phyloP scores from a whole-genome alignment of 148 eudicot species.

The Dianthus caryophyllus region DNA sequence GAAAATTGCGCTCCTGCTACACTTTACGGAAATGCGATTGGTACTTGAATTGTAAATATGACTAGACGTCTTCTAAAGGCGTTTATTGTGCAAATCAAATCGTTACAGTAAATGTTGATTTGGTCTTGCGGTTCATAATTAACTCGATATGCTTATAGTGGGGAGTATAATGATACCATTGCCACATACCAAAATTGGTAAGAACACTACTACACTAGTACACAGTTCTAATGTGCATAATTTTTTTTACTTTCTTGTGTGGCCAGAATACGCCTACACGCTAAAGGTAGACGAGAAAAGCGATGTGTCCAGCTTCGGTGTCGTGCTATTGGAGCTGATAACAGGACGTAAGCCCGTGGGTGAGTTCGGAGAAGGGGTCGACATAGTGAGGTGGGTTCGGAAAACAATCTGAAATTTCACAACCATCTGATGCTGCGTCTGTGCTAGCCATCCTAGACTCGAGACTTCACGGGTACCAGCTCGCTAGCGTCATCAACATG shows the following conservation, averaged over 20 bases:
- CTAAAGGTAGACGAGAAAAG: constrained; percentile 87
- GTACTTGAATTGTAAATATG: no score
- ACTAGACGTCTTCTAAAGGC: no score
- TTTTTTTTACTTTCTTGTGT: neutral
- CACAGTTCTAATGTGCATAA: no score
- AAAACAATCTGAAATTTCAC: constrained; percentile 50
- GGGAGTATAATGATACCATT: no score
- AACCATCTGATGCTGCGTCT: constrained; percentile 62
- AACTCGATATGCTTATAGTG: neutral
- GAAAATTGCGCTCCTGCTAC: no score
- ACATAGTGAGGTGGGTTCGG: constrained; percentile 87
- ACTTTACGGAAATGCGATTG: no score
- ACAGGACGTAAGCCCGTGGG: constrained; percentile 77
- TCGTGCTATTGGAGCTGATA: constrained; percentile 75
- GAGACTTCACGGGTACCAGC: constrained; percentile 55
- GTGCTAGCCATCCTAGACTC: constrained; percentile 76
- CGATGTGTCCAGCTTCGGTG: constrained; percentile 95
- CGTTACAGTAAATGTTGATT: no score
- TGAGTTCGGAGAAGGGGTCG: no score
- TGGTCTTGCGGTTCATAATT: no score
- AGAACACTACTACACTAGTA: no score
- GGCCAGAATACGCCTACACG: constrained; percentile 83
- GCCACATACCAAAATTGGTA: no score
- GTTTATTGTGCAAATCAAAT: no score
- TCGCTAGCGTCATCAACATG: constrained; percentile 54